phyloP scores from a whole-genome alignment of 495 filamentous ascomycete genomes.

The Cenococcum geophilum region DNA sequence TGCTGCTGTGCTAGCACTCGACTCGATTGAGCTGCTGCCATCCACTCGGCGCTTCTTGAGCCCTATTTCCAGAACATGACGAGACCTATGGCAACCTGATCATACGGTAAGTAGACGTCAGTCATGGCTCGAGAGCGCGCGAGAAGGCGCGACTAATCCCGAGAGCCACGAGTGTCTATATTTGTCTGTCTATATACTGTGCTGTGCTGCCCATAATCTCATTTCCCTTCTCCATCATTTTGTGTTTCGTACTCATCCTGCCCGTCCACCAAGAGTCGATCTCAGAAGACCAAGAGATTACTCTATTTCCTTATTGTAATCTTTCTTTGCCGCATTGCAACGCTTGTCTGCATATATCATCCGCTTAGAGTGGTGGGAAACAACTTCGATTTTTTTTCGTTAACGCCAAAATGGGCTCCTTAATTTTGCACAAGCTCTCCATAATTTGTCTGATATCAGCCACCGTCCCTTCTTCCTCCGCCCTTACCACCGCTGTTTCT shows the following conservation, averaged over 20 bases:
- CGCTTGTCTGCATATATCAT: not conserved
- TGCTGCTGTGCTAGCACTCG: constrained; percentile 19
- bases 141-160: not conserved
- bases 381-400: not conserved
- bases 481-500: constrained; percentile 29
- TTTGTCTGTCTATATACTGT: constrained; percentile 11
- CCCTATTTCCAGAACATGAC: constrained; percentile 26
- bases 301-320: not conserved
- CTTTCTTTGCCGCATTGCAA: not conserved
- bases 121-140: not conserved
- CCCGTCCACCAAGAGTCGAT: not conserved
- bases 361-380: not conserved
- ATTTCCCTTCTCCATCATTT: constrained; percentile 6
- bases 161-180: not conserved
- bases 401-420: not conserved
- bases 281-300: not conserved
- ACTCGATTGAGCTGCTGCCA: constrained; percentile 12
- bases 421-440: constrained; percentile 30
- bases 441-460: constrained; percentile 34
- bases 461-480: constrained; percentile 25
- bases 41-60: constrained; percentile 21
- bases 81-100: not conserved
- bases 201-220: not conserved
- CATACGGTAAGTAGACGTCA: constrained; percentile 4
- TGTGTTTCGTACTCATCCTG: not conserved